Conservation (phyloP, 2,329 filamentous ascomycete genomes). For the Fusarium sp. region DNA sequence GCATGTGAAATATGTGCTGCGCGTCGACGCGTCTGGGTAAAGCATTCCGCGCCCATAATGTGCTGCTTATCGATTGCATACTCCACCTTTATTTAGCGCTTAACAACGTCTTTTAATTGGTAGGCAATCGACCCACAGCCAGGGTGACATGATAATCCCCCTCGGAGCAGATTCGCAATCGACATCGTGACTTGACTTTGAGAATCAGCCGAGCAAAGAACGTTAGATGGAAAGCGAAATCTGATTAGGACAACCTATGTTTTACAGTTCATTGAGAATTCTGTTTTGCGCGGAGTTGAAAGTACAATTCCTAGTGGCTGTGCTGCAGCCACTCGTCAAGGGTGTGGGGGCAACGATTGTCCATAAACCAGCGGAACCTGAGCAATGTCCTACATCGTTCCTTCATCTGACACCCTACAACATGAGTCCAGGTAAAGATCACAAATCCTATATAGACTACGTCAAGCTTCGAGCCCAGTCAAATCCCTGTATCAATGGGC, state of each 20-base stretch:
- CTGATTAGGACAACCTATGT: accelerated
- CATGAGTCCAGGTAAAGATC: neutral
- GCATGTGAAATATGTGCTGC: too few species aligned
- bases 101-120: too few species aligned
- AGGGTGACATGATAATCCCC: too few species aligned
- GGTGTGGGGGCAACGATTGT: accelerated
- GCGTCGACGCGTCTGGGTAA: too few species aligned
- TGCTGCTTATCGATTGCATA: too few species aligned
- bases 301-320: neutral
- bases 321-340: neutral
- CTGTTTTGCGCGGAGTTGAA: neutral
- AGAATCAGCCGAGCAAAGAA: too few species aligned
- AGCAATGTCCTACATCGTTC: too few species aligned
- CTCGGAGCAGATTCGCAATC: too few species aligned
- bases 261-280: neutral
- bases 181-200: too few species aligned
- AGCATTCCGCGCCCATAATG: too few species aligned
- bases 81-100: too few species aligned
- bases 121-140: too few species aligned
- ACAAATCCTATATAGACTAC: accelerated
- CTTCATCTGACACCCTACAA: neutral
- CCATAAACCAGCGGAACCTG: neutral
- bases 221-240: neutral
- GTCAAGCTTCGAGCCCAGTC: neutral
- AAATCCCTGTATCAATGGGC: accelerated